phyloP scores from a whole-genome alignment of 345 rosid species.

The Eucalyptus tenuipes region DNA sequence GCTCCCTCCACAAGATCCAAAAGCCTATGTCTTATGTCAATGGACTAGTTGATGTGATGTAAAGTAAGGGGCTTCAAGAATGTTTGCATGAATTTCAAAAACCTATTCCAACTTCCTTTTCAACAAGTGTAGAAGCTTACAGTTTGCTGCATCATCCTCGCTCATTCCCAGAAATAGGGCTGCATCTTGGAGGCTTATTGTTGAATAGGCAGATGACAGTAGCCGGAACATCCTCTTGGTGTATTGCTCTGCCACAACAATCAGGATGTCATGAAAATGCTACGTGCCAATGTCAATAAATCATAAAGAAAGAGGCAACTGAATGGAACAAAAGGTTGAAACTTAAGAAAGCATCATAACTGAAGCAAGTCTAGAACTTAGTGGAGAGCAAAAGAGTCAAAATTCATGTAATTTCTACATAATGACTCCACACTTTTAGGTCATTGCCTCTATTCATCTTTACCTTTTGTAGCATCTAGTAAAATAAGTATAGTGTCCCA shows the following conservation, averaged over 20 bases:
- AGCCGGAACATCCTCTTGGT: constrained; percentile 71
- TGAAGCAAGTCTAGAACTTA: not conserved
- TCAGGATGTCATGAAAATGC: not conserved
- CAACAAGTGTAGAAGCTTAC: constrained; percentile 28
- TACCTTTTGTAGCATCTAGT: not conserved
- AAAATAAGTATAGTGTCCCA: not conserved
- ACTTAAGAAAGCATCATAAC: not conserved
- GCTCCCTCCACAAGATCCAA: not conserved
- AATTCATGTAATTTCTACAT: not conserved
- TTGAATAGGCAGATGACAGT: constrained; percentile 75
- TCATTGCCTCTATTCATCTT: not conserved
- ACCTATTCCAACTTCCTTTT: not conserved
- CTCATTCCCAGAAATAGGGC: constrained; percentile 83
- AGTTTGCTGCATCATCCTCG: constrained; percentile 61
- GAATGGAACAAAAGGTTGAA: not conserved
- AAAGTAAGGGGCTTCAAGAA: not conserved
- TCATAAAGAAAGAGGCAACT: not conserved
- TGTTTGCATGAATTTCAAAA: not conserved
- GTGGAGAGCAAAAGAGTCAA: not conserved
- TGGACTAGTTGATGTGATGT: not conserved
- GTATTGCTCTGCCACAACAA: constrained; percentile 49
- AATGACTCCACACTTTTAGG: not conserved
- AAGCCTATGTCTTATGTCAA: not conserved
- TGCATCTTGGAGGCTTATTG: constrained; percentile 55
- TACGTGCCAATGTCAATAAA: not conserved